phyloP scores from a whole-genome alignment of 345 rosid species.

The Trapa incisa region DNA sequence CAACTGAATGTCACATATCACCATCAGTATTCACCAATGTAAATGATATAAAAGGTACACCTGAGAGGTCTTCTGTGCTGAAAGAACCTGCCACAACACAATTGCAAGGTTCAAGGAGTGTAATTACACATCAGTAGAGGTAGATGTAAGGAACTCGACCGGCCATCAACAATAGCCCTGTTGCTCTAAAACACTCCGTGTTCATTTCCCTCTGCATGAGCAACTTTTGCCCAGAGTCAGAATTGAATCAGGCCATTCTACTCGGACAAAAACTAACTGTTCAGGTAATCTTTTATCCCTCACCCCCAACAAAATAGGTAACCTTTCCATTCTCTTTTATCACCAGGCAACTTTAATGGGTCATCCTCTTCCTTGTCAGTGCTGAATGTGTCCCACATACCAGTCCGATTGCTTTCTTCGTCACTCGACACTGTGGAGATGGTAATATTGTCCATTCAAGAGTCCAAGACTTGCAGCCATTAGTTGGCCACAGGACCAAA shows the following conservation, averaged over 20 bases:
- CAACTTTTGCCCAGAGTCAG: neutral
- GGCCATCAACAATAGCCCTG: constrained; percentile 9
- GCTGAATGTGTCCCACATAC: constrained; percentile 25
- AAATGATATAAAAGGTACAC: too few relatives aligned
- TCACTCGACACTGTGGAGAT: constrained; percentile 15
- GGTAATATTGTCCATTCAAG: constrained; percentile 4
- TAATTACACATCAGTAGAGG: constrained; percentile 38
- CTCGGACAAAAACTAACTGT: constrained; percentile 26
- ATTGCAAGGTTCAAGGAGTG: constrained; percentile 8
- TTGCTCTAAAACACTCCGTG: constrained; percentile 17
- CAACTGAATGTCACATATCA: too few relatives aligned
- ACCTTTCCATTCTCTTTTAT: constrained; percentile 1
- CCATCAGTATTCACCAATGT: too few relatives aligned
- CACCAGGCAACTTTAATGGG: constrained; percentile 15
- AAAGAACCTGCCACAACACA: neutral
- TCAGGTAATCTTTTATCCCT: constrained; percentile 26
- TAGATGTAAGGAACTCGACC: constrained; percentile 29
- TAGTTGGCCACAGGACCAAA: constrained; percentile 10
- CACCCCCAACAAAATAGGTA: constrained; percentile 7
- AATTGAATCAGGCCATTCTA: constrained; percentile 5
- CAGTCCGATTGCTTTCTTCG: constrained; percentile 18
- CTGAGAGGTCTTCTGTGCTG: too few relatives aligned
- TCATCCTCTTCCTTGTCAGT: constrained; percentile 38
- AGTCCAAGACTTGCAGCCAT: constrained; percentile 15
- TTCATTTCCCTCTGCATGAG: neutral